Conservation (phyloP, 176 grass and related monocot genomes). For the Carex littledalei region DNA sequence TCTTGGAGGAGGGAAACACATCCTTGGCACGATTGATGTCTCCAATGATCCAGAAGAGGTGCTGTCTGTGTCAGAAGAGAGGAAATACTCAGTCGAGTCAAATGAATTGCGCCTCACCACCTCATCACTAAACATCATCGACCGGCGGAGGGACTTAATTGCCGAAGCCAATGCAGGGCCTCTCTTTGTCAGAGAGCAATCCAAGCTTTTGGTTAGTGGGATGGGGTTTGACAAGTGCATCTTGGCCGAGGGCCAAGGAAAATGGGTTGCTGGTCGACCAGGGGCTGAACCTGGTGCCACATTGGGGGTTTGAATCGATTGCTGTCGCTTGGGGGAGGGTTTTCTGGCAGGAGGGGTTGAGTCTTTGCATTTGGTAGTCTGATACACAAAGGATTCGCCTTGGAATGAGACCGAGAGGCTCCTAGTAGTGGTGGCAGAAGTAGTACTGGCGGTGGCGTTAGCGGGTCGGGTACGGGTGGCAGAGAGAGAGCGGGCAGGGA, state of each 20-base stretch:
- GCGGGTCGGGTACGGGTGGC: conserved; percentile 44
- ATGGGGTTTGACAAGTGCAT: conserved; percentile 35
- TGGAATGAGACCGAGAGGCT: conserved; percentile 99
- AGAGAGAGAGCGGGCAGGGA: conserved; percentile 59
- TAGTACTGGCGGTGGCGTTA: conserved; percentile 26
- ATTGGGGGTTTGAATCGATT: conserved; percentile 30
- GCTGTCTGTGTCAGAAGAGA: conserved; percentile 81
- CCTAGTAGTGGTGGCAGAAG: conserved; percentile 56
- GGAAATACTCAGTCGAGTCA: conserved; percentile 40
- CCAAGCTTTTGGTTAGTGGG: conserved; percentile 68
- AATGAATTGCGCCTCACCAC: conserved; percentile 37
- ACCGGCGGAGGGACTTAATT: conserved; percentile 61
- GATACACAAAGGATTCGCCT: conserved; percentile 82
- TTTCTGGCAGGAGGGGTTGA: conserved; percentile 55
- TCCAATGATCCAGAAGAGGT: conserved; percentile 68
- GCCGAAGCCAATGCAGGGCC: conserved; percentile 48
- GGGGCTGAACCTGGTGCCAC: conserved; percentile 31
- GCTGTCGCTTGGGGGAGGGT: conserved; percentile 26
- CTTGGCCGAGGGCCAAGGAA: conserved; percentile 62
- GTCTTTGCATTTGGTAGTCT: conserved; percentile 68
- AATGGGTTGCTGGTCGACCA: conserved; percentile 25
- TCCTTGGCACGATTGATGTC: conserved; percentile 32
- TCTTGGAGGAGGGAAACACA: conserved; percentile 4
- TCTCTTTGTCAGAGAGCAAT: conserved; percentile 66
- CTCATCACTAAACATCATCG: conserved; percentile 53